Evolutionary conservation across 768 basidiomycete genomes (phyloP).

Genomic region (Trametes sanguinea): DNA sequence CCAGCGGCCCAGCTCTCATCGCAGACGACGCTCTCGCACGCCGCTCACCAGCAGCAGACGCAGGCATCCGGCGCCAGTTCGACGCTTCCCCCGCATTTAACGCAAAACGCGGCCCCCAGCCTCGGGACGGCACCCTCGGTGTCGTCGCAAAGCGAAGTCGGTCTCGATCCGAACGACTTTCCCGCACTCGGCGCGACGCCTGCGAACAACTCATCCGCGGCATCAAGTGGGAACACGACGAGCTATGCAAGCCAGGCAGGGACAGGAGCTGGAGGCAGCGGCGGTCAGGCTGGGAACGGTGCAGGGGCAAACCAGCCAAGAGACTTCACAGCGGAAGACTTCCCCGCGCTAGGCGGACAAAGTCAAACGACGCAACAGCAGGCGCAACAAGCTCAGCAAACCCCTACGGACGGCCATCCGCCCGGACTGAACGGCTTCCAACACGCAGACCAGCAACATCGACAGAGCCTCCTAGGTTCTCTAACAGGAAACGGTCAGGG

Average conservation of each 20-base stretch:
- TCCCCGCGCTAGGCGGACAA: conserved; percentile 81
- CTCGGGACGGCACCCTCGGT: conserved; percentile 55
- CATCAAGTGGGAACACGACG: conserved; percentile 46
- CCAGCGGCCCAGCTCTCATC: conserved; percentile 31
- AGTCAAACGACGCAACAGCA: conserved; percentile 46
- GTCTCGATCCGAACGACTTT: conserved; percentile 84
- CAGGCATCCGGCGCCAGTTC: conserved; percentile 52
- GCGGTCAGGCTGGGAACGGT: conserved; percentile 38
- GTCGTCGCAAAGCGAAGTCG: conserved; percentile 72
- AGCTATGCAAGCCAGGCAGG: conserved; percentile 87
- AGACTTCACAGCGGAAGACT: conserved; percentile 87
- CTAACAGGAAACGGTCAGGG: conserved; percentile 40
- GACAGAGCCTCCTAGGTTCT: conserved; percentile 58
- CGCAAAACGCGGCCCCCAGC: conserved; percentile 48
- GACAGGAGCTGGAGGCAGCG: conserved; percentile 45
- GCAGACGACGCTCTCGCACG: conserved; percentile 31
- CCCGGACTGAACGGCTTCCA: conserved; percentile 75
- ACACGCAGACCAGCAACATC: conserved; percentile 50
- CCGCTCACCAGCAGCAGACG: conserved; percentile 45
- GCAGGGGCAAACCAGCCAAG: conserved; percentile 47
- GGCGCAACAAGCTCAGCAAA: conserved; percentile 34
- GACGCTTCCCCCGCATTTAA: conserved; percentile 56
- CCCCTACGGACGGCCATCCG: conserved; percentile 52
- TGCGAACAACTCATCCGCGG: conserved; percentile 43
- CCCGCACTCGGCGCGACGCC: conserved; percentile 78